phyloP scores from a whole-genome alignment of 441 rosid genomes.

The Euphorbia schlechtendalii region DNA sequence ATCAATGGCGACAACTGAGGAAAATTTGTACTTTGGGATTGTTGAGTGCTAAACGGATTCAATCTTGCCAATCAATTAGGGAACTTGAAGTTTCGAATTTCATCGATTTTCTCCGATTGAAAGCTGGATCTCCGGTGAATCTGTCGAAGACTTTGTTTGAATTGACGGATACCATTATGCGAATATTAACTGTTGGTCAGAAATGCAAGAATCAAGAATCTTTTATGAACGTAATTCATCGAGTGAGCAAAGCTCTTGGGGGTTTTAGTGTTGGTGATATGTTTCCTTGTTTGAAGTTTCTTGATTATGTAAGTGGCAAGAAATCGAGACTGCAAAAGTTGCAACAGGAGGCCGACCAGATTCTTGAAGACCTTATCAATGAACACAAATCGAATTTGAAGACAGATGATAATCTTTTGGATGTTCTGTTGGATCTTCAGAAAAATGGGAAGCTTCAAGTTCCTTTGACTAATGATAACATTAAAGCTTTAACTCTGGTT shows the following conservation, averaged over 20 bases:
- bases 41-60: constrained; percentile 2
- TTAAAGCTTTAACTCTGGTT: constrained; percentile 2
- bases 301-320: not conserved
- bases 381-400: not conserved
- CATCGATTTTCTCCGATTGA: not conserved
- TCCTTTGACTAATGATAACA: not conserved
- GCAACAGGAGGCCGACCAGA: not conserved
- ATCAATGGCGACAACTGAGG: constrained; percentile 8
- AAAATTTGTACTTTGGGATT: constrained; percentile 6
- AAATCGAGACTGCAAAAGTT: not conserved
- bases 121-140: not conserved
- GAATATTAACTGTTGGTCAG: not conserved
- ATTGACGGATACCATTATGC: not conserved
- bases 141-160: not conserved
- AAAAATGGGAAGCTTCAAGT: not conserved
- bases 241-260: not conserved
- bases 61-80: constrained; percentile 5
- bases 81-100: not conserved
- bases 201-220: not conserved
- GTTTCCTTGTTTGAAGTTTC: not conserved
- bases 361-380: not conserved
- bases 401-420: not conserved
- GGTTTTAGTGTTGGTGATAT: not conserved
- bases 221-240: not conserved
- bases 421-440: constrained; percentile 1